Percentiles rank a stretch among this genome's conserved stretches.
Conservation (phyloP, 2,329 filamentous ascomycete genomes). For the Fusarium metavorans region DNA sequence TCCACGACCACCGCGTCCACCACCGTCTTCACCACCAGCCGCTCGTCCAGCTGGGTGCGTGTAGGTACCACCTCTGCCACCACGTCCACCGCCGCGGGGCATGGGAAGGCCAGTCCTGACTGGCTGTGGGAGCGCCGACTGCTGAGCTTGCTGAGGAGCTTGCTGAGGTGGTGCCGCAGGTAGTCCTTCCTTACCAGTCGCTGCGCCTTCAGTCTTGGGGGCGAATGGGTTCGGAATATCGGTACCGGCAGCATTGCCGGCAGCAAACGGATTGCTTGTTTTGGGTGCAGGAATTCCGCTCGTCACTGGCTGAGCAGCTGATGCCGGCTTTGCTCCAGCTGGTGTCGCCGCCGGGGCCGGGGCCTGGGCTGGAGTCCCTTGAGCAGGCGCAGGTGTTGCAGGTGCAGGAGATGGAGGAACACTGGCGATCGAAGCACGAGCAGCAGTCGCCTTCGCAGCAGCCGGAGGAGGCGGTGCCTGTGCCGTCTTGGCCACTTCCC, state of each 20-base stretch:
- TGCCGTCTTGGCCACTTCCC: slow-evolving; percentile 77
- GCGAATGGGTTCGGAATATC: slow-evolving; percentile 48
- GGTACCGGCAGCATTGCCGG: slow-evolving; percentile 22
- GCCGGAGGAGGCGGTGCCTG: slow-evolving; percentile 46
- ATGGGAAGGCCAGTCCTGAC: slow-evolving; percentile 55
- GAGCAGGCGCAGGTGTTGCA: slow-evolving; percentile 33
- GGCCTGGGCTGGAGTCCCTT: slow-evolving; percentile 16
- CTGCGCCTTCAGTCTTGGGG: slow-evolving; percentile 33
- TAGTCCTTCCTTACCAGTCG: slow-evolving; percentile 29
- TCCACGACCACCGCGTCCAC: slow-evolving; percentile 55
- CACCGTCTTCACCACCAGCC: slow-evolving; percentile 50
- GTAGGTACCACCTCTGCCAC: slow-evolving; percentile 52
- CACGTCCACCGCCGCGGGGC: slow-evolving; percentile 56
- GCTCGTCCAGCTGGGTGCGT: slow-evolving; percentile 53
- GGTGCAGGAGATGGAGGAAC: slow-evolving; percentile 39
- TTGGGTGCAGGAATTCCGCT: slow-evolving; percentile 41
- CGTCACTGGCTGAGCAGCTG: slow-evolving; percentile 25
- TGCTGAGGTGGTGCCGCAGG: slow-evolving; percentile 27
- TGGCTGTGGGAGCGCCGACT: slow-evolving; percentile 32
- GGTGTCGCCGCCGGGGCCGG: slow-evolving; percentile 22
- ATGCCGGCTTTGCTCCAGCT: slow-evolving; percentile 32
- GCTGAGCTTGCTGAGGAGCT: slow-evolving; percentile 27
- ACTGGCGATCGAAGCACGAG: slow-evolving; percentile 38
- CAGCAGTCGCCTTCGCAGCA: slow-evolving; percentile 40
- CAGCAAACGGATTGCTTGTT: slow-evolving; percentile 50